Base-by-base conservation (phyloP, 2,329 filamentous ascomycete genomes). In the Calcarisporium arbuscula region DNA sequence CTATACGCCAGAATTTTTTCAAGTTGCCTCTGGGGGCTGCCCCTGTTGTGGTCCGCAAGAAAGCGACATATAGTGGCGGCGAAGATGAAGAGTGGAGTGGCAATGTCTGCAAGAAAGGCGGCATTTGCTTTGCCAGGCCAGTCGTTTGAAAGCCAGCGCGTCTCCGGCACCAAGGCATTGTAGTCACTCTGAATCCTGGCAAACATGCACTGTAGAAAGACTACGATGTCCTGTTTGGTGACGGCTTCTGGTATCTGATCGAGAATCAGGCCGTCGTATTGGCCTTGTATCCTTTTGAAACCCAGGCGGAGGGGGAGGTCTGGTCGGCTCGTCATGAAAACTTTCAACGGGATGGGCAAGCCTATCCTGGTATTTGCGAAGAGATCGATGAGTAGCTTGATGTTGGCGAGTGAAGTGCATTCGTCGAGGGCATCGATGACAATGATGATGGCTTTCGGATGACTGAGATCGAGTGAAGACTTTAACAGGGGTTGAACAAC, bases 261-360 rank as follows among this genome's bases (percentile, higher is more conserved):
- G 7, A 40, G 38, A 8, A 40, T 25, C 7, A 40, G 11, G 20
- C 34, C 17, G 4, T 37, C 26, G 2, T 42, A 40, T 26, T 35
- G 22, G 5, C 48, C 14, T 38, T 28, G 9, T 8, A 60, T 48
- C 5, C 44, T 8, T 0, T 35, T 35, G 23, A 70, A 67, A 0
- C 58, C 55, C 10, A 60, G 43, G 0, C 58, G 54, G 16, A 67
- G 52, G 0, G 54, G 52, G 2, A 62, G 34, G 16, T 68, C 58
- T 0, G 64, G 65, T 9, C 65, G 50, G 28, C 63, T 68, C 0
- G 64, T 68, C 0, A 69, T 14, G 19, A 69, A 64, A 3, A 62
- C 34, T 30, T 48, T 53, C 7, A 64, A n/a, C n/a, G n/a, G n/a
- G n/a, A n/a, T n/a, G n/a, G 28, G 6, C 28, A 30, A 30, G 10